These are phyloP conservation scores for Chrysosporium queenslandicum DNA, from an alignment of 2,329 filamentous ascomycete species.

Conservation along the genomic window DNA sequence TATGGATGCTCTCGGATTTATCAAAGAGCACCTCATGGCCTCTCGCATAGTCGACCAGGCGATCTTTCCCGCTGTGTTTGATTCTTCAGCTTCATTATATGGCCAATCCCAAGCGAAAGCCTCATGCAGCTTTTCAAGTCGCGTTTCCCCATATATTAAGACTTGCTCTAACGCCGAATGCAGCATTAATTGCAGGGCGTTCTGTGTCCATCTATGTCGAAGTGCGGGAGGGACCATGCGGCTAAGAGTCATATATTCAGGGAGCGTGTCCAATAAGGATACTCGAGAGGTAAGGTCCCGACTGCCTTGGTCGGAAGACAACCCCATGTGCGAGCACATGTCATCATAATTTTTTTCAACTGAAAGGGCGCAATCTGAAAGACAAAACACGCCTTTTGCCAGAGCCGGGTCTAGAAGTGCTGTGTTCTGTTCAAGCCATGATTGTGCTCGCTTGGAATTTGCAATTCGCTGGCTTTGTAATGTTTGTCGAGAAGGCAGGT, in stretches of 20 bases:
- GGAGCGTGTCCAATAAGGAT: conserved; percentile 36
- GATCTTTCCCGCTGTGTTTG: neutral
- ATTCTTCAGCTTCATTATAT: neutral
- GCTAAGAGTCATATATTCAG: conserved; percentile 43
- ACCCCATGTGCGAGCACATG: conserved; percentile 24
- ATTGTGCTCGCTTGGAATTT: conserved; percentile 16
- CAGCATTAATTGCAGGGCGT: conserved; percentile 41
- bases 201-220: conserved; percentile 36
- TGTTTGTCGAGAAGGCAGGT: conserved; percentile 25
- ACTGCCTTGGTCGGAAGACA: conserved; percentile 19
- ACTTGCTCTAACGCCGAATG: conserved; percentile 44
- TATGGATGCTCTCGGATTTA: conserved; percentile 15
- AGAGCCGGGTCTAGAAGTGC: neutral
- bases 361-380: neutral
- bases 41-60: conserved; percentile 8
- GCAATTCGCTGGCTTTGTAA: conserved; percentile 22
- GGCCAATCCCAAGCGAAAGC: conserved; percentile 36
- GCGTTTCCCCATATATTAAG: conserved; percentile 30
- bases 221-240: conserved; percentile 27
- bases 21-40: conserved; percentile 12
- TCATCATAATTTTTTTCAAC: conserved; percentile 23
- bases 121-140: conserved; percentile 31
- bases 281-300: conserved; percentile 17
- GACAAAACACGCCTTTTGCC: neutral
- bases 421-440: conserved; percentile 7